Conservation (phyloP, 257 asterid genomes). For the Solanum bulbocastanum region DNA sequence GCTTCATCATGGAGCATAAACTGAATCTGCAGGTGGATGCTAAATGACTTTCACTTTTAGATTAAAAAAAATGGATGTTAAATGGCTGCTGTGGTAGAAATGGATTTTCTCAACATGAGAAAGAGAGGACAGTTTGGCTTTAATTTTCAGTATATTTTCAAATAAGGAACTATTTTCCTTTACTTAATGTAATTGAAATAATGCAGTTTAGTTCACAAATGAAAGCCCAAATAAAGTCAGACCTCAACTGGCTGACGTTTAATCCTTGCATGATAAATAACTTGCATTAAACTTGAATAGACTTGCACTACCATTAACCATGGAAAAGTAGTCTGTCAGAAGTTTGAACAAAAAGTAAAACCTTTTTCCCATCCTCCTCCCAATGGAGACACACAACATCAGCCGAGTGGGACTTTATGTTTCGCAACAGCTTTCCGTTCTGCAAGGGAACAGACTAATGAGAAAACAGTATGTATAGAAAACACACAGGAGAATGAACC, state of each 20-base stretch:
- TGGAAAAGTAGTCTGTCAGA: background rate
- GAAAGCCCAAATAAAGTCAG: background rate
- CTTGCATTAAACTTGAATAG: background rate
- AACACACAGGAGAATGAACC: background rate
- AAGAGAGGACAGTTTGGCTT: background rate
- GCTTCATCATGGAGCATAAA: background rate
- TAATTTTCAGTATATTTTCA: background rate
- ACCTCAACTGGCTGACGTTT: background rate
- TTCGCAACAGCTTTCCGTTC: slow-evolving; percentile 89
- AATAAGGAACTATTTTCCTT: background rate
- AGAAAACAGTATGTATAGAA: background rate
- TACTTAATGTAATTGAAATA: background rate
- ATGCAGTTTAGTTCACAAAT: background rate
- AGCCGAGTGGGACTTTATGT: slow-evolving; percentile 55
- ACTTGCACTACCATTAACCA: background rate
- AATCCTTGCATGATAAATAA: background rate
- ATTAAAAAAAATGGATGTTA: background rate
- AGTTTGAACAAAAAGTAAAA: slow-evolving; percentile 1
- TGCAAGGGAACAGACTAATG: slow-evolving; percentile 12
- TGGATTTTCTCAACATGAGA: background rate
- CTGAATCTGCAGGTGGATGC: background rate
- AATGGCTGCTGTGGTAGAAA: background rate
- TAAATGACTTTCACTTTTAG: background rate
- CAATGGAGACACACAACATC: slow-evolving; percentile 84
- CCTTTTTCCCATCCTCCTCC: slow-evolving; percentile 69